Evolutionary conservation across 2,329 filamentous ascomycete species (phyloP).

Genomic region (Ceratocystiopsis sp.): DNA sequence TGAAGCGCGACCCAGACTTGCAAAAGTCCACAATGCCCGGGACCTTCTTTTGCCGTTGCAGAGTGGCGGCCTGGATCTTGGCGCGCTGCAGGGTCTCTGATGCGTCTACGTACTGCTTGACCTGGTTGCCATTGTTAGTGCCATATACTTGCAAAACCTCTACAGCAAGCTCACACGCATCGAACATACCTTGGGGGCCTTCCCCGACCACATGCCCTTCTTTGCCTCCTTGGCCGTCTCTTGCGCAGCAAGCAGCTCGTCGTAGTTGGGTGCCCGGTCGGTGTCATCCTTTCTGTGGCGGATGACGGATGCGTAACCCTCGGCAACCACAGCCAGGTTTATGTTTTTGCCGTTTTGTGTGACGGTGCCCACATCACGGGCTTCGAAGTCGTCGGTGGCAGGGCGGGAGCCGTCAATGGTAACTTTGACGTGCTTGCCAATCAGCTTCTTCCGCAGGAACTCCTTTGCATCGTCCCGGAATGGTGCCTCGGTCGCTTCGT

Average conservation of each 20-base stretch:
- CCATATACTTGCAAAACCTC: neutral
- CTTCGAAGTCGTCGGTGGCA: slow-evolving; percentile 78
- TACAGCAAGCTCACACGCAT: too few relatives aligned
- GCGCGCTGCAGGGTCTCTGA: slow-evolving; percentile 89
- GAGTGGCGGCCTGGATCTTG: slow-evolving; percentile 75
- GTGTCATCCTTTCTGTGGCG: slow-evolving; percentile 89
- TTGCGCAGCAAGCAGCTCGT: slow-evolving; percentile 67
- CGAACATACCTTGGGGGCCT: slow-evolving; percentile 46
- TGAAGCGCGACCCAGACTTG: slow-evolving; percentile 92
- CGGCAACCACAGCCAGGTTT: slow-evolving; percentile 70
- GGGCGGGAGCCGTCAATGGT: slow-evolving; percentile 82
- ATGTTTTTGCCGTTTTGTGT: slow-evolving; percentile 74
- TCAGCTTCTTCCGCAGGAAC: slow-evolving; percentile 80
- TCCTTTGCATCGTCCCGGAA: slow-evolving; percentile 93
- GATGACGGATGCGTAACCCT: slow-evolving; percentile 85
- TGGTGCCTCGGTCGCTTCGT: slow-evolving; percentile 70
- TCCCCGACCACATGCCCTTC: slow-evolving; percentile 91
- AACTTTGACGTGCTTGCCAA: slow-evolving; percentile 88
- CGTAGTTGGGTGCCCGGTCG: slow-evolving; percentile 86
- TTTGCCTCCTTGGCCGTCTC: slow-evolving; percentile 69
- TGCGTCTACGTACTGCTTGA: slow-evolving; percentile 71
- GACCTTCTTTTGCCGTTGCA: slow-evolving; percentile 82
- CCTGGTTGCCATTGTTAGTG: slow-evolving; percentile 11
- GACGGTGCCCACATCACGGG: slow-evolving; percentile 84
- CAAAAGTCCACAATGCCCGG: slow-evolving; percentile 93